Base-by-base conservation (phyloP, 352 stramenopile species). In the Phytophthora ohioensis region DNA sequence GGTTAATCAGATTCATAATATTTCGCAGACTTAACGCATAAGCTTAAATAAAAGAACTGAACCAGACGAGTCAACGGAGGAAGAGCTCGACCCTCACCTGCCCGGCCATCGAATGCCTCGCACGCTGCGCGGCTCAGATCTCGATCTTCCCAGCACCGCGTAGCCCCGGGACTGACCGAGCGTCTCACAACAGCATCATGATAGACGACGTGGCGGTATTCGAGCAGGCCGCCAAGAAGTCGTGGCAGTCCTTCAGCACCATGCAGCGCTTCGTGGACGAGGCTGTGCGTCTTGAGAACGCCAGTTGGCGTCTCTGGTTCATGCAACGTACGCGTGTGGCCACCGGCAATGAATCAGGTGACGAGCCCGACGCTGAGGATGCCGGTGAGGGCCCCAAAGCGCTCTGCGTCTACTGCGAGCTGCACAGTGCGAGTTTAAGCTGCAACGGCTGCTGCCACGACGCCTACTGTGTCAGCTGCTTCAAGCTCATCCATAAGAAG, bases 401-500 rank as follows among this genome's bases (percentile, higher is more conserved):
- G 30, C 27, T 59, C 49, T 94, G 88, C 57, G 85, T 96, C 42
- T 96, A 96, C 75, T 96, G 88, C 63, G 87, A 94, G 61, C 66
- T 93, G 30, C 83, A 91, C 67, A 32, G 57, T 5, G 85, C 87
- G 27, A 89, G 78, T 54, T 63, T 96, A 45, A 89, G 84, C 64
- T 96, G 88, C 77, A 83, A 93, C 35, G 87, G 88, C 65, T 96
- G 88, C 73, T 94, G 87, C 72, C 87, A 94, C 57, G 88, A 96
- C 74, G 79, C 76, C 5, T 96, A 96, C 75, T 96, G 88, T 64
- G 83, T 93, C 34, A 90, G 80, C 54, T 96, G 88, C 81, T 96
- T 96, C 69, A 96, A 94, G 63, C 75, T 96, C 56, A 85, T 96
- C 42, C 88, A 96, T 70, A 96, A 93, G 82, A 92, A 92, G 53